phyloP scores from a whole-genome alignment of 2,329 filamentous ascomycete species.

The Periglandula ipomoeae region DNA sequence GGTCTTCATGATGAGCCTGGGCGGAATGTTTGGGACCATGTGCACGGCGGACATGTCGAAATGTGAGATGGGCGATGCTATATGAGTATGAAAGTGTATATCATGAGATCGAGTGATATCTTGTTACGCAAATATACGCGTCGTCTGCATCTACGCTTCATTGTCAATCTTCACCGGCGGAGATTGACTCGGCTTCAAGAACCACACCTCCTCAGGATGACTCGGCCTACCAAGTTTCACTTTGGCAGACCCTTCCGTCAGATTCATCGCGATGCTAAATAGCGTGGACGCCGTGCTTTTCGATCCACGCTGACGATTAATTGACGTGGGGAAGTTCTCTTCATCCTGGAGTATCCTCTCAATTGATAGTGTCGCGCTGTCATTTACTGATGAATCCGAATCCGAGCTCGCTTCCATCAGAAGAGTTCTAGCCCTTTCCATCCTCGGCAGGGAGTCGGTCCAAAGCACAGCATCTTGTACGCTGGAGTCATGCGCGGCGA shows the following conservation, averaged over 20 bases:
- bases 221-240: neutral
- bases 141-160: neutral
- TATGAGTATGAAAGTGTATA: too few relatives aligned
- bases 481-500: neutral
- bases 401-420: neutral
- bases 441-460: neutral
- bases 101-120: too few relatives aligned
- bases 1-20: conserved; percentile 8
- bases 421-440: neutral
- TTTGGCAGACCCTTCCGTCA: neutral
- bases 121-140: too few relatives aligned
- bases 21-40: too few relatives aligned
- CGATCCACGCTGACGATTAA: neutral
- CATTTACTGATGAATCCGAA: neutral
- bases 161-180: neutral
- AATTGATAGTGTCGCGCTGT: neutral
- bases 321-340: neutral
- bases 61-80: too few relatives aligned
- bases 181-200: neutral
- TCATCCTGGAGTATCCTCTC: neutral
- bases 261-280: neutral
- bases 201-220: neutral
- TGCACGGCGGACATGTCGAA: too few relatives aligned
- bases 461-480: neutral
- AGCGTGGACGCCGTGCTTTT: neutral